Base-by-base conservation (phyloP, 2,329 filamentous ascomycete genomes). In the Orbilia oligospora region DNA sequence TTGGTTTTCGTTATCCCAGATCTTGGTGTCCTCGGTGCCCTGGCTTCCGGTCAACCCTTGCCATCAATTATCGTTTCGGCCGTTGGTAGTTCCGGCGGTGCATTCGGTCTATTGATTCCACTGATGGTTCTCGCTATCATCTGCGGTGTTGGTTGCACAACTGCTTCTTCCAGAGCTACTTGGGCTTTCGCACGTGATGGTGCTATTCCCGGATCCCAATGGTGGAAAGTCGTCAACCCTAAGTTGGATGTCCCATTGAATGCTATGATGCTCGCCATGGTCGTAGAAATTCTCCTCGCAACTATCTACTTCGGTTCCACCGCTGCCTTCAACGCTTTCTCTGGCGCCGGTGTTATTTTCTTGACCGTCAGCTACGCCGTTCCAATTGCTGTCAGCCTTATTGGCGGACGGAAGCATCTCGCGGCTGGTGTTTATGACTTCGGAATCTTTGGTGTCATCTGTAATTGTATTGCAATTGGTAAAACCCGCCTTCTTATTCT, bases 121-220 rank as follows among this genome's bases (percentile, higher is more conserved):
- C 86, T 92, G 75, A 87, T 92, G 81, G 88, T 92, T 8, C 87
- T 92, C 49, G 90, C 88, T 73, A 82, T 92, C 80, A 87, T 91
- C 75, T 92, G 91, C 83, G 90, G 90, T 80, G 89, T 91, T 53
- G 89, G 90, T 48, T 92, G 90, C 87, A 91, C 89, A 0, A 92
- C 90, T 1, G 90, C 91, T 48, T 86, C 90, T 6, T 91, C 90
- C 16, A 89, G 91, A 69, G 90, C 88, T 83, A 88, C 88, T 61
- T 92, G 90, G 88, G 90, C 90, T 0, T 92, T 92, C 82, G 88
- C 91, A 53, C 89, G 91, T 82, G 91, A 92, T 81, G 90, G 90
- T 64, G 91, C 90, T 77, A 89, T 92, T 51, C 91, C 91, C 22
- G 90, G 89, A 16, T 88, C 89, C 64, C 84, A 84, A 80, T 84